phyloP scores from a whole-genome alignment of 2,329 filamentous ascomycete genomes.

The Cordyceps cicadae region DNA sequence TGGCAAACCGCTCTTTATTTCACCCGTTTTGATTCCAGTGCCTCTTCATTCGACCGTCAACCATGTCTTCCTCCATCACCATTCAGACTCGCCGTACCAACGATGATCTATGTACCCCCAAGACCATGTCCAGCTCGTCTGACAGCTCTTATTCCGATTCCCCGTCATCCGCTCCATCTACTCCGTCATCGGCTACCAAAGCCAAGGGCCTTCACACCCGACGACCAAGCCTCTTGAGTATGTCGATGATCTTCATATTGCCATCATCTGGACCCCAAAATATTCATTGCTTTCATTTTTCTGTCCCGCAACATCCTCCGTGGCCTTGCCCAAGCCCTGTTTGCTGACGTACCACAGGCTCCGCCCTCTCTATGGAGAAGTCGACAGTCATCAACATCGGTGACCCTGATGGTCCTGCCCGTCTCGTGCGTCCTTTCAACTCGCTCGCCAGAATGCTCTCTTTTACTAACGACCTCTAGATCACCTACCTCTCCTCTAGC shows the following conservation, averaged over 20 bases:
- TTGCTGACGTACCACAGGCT: conserved; percentile 39
- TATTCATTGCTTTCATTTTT: not conserved
- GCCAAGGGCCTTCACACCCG: conserved; percentile 43
- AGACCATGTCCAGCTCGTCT: conserved; percentile 40
- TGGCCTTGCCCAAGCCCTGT: not conserved
- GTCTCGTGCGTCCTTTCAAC: conserved; percentile 47
- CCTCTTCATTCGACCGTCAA: conserved; percentile 14
- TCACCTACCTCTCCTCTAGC: conserved; percentile 69
- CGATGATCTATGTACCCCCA: conserved; percentile 30
- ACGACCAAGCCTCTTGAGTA: conserved; percentile 56
- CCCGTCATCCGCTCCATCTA: conserved; percentile 49
- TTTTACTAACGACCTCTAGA: conserved; percentile 36
- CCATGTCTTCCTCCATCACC: conserved; percentile 61
- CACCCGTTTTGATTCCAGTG: not conserved
- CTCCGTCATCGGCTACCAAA: conserved; percentile 42
- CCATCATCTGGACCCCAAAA: not conserved
- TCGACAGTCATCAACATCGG: conserved; percentile 76
- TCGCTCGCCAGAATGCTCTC: no score
- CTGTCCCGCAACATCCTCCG: not conserved
- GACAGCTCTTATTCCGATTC: conserved; percentile 32
- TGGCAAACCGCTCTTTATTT: not conserved
- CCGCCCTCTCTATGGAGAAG: conserved; percentile 63
- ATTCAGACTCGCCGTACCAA: conserved; percentile 46
- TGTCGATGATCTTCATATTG: conserved; percentile 9
- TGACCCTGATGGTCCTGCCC: conserved; percentile 61